phyloP scores from a whole-genome alignment of 1,284 basidiomycete species.

The Rhodotorula sp. region DNA sequence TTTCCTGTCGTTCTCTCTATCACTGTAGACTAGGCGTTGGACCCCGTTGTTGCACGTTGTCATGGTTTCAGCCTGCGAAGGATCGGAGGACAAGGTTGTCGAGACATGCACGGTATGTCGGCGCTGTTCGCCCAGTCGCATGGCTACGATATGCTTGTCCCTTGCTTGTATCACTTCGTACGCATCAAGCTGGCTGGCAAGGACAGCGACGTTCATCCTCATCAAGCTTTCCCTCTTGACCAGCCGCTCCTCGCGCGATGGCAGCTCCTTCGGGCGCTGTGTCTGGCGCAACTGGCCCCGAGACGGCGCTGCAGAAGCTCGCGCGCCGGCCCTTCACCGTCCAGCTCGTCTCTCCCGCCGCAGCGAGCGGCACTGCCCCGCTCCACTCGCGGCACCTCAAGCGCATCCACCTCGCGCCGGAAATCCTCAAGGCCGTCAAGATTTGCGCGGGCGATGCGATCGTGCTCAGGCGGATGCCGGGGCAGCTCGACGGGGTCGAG shows the following conservation, averaged over 20 bases:
- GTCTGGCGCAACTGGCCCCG: not conserved
- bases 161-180: too few species aligned
- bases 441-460: constrained; percentile 70
- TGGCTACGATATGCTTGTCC: too few species aligned
- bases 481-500: constrained; percentile 44
- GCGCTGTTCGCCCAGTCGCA: too few species aligned
- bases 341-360: constrained; percentile 10
- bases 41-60: too few species aligned
- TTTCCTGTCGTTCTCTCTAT: not conserved
- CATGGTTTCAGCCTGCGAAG: too few species aligned
- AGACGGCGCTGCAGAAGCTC: constrained; percentile 30
- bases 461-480: constrained; percentile 61
- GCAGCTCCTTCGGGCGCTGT: not conserved
- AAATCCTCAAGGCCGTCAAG: constrained; percentile 64
- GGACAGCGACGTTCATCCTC: not conserved
- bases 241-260: not conserved
- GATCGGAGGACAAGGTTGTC: too few species aligned
- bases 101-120: too few species aligned
- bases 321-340: constrained; percentile 26
- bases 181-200: too few species aligned
- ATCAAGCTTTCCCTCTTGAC: not conserved
- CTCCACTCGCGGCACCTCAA: constrained; percentile 34
- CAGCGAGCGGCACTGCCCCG: constrained; percentile 4
- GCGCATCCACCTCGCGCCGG: constrained; percentile 67
- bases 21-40: too few species aligned